These are phyloP conservation scores for Cantharellus cinnabarinus DNA, from an alignment of 768 basidiomycete species.

Conservation along the genomic window DNA sequence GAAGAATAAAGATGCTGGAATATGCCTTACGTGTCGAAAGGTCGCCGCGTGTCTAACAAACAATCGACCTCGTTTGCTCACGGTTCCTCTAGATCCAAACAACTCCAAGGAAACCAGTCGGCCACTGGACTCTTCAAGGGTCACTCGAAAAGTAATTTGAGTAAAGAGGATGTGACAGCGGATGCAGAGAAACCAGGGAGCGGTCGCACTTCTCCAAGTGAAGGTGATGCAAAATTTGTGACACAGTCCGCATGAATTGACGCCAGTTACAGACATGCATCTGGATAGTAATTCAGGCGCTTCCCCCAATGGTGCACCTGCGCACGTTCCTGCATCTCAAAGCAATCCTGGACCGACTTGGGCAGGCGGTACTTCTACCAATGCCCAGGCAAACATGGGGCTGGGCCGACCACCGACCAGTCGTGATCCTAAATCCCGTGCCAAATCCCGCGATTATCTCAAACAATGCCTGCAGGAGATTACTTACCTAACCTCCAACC, in stretches of 20 bases:
- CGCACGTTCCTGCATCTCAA: neutral
- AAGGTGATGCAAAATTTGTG: neutral
- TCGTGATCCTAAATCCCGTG: conserved; percentile 88
- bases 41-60: conserved; percentile 21
- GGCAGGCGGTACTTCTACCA: conserved; percentile 15
- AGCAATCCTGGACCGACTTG: conserved; percentile 17
- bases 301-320: neutral
- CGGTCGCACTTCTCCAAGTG: too few species aligned
- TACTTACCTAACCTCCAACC: conserved; percentile 87
- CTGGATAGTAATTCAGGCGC: too few species aligned
- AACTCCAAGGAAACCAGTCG: conserved; percentile 14
- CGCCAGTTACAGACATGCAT: neutral
- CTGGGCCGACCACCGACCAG: conserved; percentile 45
- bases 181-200: too few species aligned
- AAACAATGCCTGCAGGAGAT: conserved; percentile 99
- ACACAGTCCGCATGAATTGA: neutral
- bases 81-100: conserved; percentile 41
- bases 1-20: conserved; percentile 98
- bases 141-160: too few species aligned
- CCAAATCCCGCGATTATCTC: conserved; percentile 85
- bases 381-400: conserved; percentile 20
- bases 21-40: conserved; percentile 92
- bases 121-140: too few species aligned
- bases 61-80: conserved; percentile 1
- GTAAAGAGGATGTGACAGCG: too few species aligned